A percentile compares a stretch with the other conserved stretches of the same genome.
Evolutionary conservation across 2,329 filamentous ascomycete species (phyloP).

Genomic region (Akanthomyces lecanii): DNA sequence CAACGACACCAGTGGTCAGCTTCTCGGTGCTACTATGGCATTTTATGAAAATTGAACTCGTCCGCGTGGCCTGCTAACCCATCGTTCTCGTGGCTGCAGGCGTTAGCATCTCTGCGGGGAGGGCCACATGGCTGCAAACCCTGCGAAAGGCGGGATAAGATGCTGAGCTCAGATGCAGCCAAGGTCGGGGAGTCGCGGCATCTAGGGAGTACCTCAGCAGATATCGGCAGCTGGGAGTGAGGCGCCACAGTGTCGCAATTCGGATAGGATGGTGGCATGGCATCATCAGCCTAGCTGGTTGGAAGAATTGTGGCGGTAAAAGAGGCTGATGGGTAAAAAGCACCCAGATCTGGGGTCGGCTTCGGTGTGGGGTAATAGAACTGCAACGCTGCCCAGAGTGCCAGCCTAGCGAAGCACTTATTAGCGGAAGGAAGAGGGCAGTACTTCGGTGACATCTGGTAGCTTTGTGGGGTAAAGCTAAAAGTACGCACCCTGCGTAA

Average conservation of each 20-base stretch:
- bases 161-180: not conserved
- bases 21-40: constrained; percentile 7
- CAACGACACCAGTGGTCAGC: not conserved
- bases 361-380: constrained; percentile 5
- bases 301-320: not conserved
- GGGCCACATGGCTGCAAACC: not conserved
- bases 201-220: not conserved
- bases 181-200: not conserved
- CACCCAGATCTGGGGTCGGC: constrained; percentile 2
- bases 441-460: constrained; percentile 8
- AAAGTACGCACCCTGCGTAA: not conserved
- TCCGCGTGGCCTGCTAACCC: not conserved
- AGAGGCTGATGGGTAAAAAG: not conserved
- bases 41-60: not conserved
- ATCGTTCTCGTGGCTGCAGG: not conserved
- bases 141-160: not conserved
- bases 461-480: constrained; percentile 4
- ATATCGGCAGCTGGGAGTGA: not conserved
- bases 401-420: not conserved
- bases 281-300: not conserved
- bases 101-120: not conserved
- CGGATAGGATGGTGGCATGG: not conserved
- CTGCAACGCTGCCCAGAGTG: not conserved
- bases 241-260: not conserved
- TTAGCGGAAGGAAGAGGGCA: not conserved